Percentiles rank a stretch among this genome's conserved stretches.
Evolutionary conservation across 306 rosid species (phyloP).

Genomic region (Ammopiptanthus mongolicus): DNA sequence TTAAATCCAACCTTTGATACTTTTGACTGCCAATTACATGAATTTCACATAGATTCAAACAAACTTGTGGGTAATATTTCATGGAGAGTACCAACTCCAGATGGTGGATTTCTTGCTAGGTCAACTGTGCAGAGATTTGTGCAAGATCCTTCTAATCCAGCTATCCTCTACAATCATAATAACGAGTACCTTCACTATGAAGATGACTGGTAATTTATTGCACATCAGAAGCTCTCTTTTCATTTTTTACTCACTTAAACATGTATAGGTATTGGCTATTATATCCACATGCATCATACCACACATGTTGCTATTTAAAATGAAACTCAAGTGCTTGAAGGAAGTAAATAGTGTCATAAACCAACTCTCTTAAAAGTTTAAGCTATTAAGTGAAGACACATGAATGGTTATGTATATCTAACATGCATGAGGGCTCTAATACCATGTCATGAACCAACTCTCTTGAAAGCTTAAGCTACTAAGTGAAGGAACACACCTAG

Average conservation of each 20-base stretch:
- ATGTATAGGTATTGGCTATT: not conserved
- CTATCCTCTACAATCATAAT: slow-evolving; percentile 84
- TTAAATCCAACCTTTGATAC: slow-evolving; percentile 80
- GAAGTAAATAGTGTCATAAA: too few species aligned
- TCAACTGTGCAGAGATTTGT: slow-evolving; percentile 73
- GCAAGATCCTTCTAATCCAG: slow-evolving; percentile 81
- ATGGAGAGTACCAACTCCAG: slow-evolving; percentile 87
- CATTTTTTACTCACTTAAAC: not conserved
- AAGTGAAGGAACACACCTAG: too few species aligned
- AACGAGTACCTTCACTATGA: slow-evolving; percentile 95
- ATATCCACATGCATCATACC: not conserved
- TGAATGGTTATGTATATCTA: too few species aligned
- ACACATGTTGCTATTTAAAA: not conserved
- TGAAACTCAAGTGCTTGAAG: too few species aligned
- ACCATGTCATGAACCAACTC: too few species aligned
- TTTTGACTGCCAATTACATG: slow-evolving; percentile 90
- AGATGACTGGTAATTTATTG: slow-evolving; percentile 77
- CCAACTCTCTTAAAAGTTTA: not conserved
- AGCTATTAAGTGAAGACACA: too few species aligned
- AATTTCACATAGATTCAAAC: slow-evolving; percentile 61
- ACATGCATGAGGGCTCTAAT: too few species aligned
- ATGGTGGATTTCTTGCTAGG: slow-evolving; percentile 82
- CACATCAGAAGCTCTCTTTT: not conserved
- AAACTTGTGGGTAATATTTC: slow-evolving; percentile 73
- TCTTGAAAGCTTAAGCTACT: too few species aligned